Evolutionary conservation across 2,329 filamentous ascomycete species (phyloP).

Genomic region (Fusarium dlaminii): DNA sequence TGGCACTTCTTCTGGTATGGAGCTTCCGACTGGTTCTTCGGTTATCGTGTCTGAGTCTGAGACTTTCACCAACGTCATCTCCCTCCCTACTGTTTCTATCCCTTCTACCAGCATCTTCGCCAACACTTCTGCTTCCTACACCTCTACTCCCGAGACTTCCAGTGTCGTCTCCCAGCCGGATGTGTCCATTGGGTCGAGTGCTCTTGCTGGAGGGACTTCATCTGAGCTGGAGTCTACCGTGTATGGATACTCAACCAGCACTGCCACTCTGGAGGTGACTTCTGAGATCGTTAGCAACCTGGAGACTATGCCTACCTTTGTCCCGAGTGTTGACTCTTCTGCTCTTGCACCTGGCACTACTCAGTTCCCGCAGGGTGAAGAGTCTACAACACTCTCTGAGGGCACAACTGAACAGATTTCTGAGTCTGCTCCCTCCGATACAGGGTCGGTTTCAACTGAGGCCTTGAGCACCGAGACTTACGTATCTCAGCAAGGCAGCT

Average conservation of each 20-base stretch:
- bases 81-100: constrained; percentile 13
- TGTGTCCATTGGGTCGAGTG: constrained; percentile 12
- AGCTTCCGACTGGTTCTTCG: constrained; percentile 15
- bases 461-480: not conserved
- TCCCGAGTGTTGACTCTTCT: constrained; percentile 24
- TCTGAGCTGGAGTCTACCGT: not conserved
- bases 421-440: not conserved
- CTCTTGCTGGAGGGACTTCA: constrained; percentile 18
- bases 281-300: constrained; percentile 19
- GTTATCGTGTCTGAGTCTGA: not conserved
- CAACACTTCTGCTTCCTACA: constrained; percentile 10
- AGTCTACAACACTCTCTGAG: not conserved
- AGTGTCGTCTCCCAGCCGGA: not conserved
- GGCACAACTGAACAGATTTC: not conserved
- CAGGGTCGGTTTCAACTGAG: not conserved
- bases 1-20: constrained; percentile 11
- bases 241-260: constrained; percentile 28
- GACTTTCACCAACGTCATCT: constrained; percentile 2
- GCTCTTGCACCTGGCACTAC: constrained; percentile 23
- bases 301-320: constrained; percentile 36
- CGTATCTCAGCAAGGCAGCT: constrained; percentile 9
- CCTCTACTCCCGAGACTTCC: not conserved
- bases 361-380: not conserved
- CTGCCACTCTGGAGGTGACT: not conserved
- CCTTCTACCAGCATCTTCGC: not conserved